phyloP scores from a whole-genome alignment of 2,329 filamentous ascomycete genomes.

The Phaeosphaeriaceae sp. region DNA sequence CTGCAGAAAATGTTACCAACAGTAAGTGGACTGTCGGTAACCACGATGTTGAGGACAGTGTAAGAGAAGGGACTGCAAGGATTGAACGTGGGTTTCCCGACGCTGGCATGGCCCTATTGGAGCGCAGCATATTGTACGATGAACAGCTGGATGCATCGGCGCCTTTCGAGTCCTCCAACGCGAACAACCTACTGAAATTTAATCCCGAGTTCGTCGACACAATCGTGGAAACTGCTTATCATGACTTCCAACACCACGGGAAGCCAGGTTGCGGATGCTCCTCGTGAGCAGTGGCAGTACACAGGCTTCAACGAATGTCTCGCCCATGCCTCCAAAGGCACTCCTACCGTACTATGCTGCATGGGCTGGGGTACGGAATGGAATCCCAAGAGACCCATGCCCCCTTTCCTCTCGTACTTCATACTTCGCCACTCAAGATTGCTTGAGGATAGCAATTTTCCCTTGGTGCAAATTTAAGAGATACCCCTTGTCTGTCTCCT shows the following conservation, averaged over 20 bases:
- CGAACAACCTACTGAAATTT: constrained; percentile 25
- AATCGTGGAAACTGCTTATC: constrained; percentile 26
- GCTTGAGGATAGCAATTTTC: background rate
- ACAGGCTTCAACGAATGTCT: background rate
- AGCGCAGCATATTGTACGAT: constrained; percentile 49
- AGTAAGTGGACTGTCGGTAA: constrained; percentile 41
- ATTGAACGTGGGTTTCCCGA: constrained; percentile 48
- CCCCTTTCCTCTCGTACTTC: background rate
- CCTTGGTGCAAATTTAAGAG: background rate
- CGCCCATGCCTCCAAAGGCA: too few species aligned
- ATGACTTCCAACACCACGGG: constrained; percentile 27
- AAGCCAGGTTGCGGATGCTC: constrained; percentile 46
- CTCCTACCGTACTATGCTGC: too few species aligned
- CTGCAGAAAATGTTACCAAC: constrained; percentile 34
- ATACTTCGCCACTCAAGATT: background rate
- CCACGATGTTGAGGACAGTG: constrained; percentile 42
- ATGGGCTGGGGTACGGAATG: too few species aligned
- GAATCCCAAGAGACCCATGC: background rate
- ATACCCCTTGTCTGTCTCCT: constrained; percentile 2
- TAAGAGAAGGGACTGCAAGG: constrained; percentile 43
- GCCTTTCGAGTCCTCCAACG: constrained; percentile 36
- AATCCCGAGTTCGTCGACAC: constrained; percentile 22
- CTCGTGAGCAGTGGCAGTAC: constrained; percentile 6
- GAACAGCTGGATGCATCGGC: constrained; percentile 26
- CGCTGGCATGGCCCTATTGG: constrained; percentile 48